Percentiles rank a stretch among this genome's conserved stretches.
These are phyloP conservation scores for Chaetomidium leptoderma DNA, from an alignment of 495 filamentous ascomycete species.

Conservation along the genomic window DNA sequence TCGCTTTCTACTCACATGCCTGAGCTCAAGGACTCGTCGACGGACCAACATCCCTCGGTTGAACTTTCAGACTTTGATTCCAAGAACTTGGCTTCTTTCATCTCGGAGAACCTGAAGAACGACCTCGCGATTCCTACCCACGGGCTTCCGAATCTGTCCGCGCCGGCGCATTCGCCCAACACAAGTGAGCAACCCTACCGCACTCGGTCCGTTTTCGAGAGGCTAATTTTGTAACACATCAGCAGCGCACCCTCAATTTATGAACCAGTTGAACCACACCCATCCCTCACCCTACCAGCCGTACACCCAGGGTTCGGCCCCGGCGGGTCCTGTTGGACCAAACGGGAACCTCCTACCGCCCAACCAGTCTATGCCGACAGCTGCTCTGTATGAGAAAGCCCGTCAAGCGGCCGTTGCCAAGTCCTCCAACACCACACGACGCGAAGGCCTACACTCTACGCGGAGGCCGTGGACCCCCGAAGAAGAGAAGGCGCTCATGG, in stretches of 20 bases:
- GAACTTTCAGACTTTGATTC: slow-evolving; percentile 16
- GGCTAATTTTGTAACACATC: background rate
- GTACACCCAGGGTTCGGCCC: slow-evolving; percentile 18
- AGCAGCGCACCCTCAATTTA: slow-evolving; percentile 23
- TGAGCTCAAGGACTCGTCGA: slow-evolving; percentile 14
- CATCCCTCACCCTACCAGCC: slow-evolving; percentile 21
- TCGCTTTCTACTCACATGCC: slow-evolving; percentile 18
- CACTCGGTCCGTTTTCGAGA: background rate
- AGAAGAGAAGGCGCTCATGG: slow-evolving; percentile 90
- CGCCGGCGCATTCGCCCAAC: slow-evolving; percentile 11
- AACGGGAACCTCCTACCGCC: slow-evolving; percentile 45
- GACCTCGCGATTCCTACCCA: slow-evolving; percentile 12
- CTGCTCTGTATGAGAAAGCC: slow-evolving; percentile 75
- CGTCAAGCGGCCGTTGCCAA: slow-evolving; percentile 78
- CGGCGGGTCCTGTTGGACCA: slow-evolving; percentile 6
- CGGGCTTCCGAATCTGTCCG: slow-evolving; percentile 18
- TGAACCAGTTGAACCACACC: slow-evolving; percentile 17
- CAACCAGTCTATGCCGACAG: slow-evolving; percentile 71
- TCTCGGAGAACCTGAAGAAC: slow-evolving; percentile 25
- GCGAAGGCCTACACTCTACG: slow-evolving; percentile 75
- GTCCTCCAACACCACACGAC: slow-evolving; percentile 65
- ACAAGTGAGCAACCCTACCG: slow-evolving; percentile 11
- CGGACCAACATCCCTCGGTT: slow-evolving; percentile 4
- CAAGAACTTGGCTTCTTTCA: slow-evolving; percentile 27
- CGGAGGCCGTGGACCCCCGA: slow-evolving; percentile 85